Percentiles rank a stretch among this genome's conserved stretches.
Conservation (phyloP, 352 stramenopile genomes). For the Pythium vanterpoolii region DNA sequence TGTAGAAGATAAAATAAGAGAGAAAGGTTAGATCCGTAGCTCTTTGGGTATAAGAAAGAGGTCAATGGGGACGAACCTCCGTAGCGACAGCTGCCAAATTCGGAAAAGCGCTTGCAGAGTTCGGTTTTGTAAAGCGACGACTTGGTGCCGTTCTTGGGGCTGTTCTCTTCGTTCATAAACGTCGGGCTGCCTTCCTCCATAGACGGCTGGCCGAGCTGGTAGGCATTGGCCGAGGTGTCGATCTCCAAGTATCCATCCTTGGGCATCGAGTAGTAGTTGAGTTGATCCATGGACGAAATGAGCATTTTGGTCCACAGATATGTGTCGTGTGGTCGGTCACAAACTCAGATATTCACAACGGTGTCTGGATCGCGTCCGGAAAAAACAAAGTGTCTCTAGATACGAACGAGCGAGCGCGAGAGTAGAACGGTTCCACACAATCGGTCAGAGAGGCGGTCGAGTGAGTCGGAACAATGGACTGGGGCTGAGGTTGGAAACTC, state of each 20-base stretch:
- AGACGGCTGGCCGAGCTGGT: constrained; percentile 19
- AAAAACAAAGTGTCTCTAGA: background rate
- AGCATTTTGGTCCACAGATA: constrained; percentile 37
- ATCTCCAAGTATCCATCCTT: constrained; percentile 75
- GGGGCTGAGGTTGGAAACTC: background rate
- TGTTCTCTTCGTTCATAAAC: constrained; percentile 81
- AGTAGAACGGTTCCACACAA: background rate
- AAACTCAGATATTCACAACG: background rate
- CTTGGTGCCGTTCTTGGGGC: constrained; percentile 81
- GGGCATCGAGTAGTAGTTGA: constrained; percentile 80
- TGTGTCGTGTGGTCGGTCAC: background rate
- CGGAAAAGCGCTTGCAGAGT: constrained; percentile 83
- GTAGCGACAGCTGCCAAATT: constrained; percentile 86
- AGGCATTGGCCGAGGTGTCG: constrained; percentile 37
- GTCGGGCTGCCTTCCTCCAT: constrained; percentile 31
- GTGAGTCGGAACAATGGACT: constrained; percentile 10
- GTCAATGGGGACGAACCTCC: constrained; percentile 35
- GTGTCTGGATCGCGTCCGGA: constrained; percentile 13
- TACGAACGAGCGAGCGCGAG: background rate
- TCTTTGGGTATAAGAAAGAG: background rate
- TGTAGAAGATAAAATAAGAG: constrained; percentile 22
- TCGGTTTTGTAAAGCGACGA: constrained; percentile 88
- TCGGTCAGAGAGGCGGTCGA: background rate
- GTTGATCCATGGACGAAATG: constrained; percentile 78
- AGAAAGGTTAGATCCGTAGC: background rate